These are phyloP conservation scores for Hypholoma sublateritium DNA, from an alignment of 768 basidiomycete species.

Conservation along the genomic window DNA sequence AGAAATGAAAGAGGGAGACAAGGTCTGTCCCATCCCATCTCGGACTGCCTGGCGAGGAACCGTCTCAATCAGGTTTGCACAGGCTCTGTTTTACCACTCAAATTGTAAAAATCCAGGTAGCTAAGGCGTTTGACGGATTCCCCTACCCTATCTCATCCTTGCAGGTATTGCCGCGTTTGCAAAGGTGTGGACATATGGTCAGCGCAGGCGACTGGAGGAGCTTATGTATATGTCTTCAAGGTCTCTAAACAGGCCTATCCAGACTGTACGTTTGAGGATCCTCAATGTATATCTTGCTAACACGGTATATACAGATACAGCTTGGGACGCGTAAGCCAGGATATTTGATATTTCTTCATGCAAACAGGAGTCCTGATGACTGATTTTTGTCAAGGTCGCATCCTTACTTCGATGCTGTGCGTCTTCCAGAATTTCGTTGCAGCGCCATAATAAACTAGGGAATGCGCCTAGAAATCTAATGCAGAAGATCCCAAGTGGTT, in stretches of 20 bases:
- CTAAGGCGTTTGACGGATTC: slow-evolving; percentile 12
- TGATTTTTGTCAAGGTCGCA: slow-evolving; percentile 42
- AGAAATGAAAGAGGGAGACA: slow-evolving; percentile 74
- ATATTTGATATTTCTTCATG: neutral
- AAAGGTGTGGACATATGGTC: slow-evolving; percentile 45
- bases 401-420: slow-evolving; percentile 78
- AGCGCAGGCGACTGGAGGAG: slow-evolving; percentile 3
- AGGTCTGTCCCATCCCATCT: slow-evolving; percentile 40
- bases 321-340: slow-evolving; percentile 76
- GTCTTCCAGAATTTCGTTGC: slow-evolving; percentile 18
- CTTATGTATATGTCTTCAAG: slow-evolving; percentile 30
- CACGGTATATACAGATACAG: slow-evolving; percentile 59
- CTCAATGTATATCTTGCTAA: neutral
- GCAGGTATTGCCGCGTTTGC: slow-evolving; percentile 81
- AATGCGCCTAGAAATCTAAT: slow-evolving; percentile 68
- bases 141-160: neutral
- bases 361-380: neutral
- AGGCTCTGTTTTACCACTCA: slow-evolving; percentile 88
- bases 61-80: neutral
- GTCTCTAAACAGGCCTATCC: slow-evolving; percentile 86
- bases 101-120: slow-evolving; percentile 82
- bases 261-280: slow-evolving; percentile 59
- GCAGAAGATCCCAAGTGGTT: slow-evolving; percentile 81
- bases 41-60: neutral
- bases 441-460: neutral